Conservation (phyloP, 2,329 filamentous ascomycete genomes). For the Arthroderma sp. region DNA sequence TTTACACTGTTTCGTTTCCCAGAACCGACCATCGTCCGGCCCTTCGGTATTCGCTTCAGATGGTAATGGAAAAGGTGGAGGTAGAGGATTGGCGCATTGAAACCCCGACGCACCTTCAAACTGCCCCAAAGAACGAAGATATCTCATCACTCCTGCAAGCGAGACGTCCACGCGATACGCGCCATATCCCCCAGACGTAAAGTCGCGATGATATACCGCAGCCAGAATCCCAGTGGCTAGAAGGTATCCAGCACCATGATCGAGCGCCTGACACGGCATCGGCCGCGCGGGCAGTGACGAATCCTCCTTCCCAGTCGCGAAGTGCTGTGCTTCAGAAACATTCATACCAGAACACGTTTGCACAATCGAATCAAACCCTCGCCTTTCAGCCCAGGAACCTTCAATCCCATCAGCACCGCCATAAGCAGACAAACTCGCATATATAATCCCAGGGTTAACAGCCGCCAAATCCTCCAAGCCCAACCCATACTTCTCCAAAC, state of each 20-base stretch:
- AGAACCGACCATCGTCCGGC: constrained; percentile 14
- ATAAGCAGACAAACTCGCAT: constrained; percentile 42
- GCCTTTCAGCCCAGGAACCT: constrained; percentile 34
- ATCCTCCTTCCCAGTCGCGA: constrained; percentile 21
- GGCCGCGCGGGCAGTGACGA: constrained; percentile 21
- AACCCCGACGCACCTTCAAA: constrained; percentile 35
- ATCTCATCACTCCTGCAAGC: constrained; percentile 43
- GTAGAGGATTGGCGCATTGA: constrained; percentile 19
- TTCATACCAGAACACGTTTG: constrained; percentile 46
- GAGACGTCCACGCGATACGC: constrained; percentile 43
- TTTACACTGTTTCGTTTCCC: constrained; percentile 33
- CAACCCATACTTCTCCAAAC: constrained; percentile 33
- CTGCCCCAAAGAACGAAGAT: constrained; percentile 43
- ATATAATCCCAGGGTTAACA: constrained; percentile 34
- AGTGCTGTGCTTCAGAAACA: constrained; percentile 40
- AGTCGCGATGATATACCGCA: constrained; percentile 35
- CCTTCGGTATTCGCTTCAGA: too few species aligned
- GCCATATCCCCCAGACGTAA: constrained; percentile 27
- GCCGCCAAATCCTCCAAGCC: constrained; percentile 25
- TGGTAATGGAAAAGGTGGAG: constrained; percentile 16
- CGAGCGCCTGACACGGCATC: constrained; percentile 43
- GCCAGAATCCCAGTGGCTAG: constrained; percentile 41
- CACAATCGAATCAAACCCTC: constrained; percentile 45
- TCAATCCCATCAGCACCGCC: constrained; percentile 20
- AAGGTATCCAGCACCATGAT: constrained; percentile 44